phyloP scores from a whole-genome alignment of 192 early-diverging fungal species.

The Spizellomyces sp. region DNA sequence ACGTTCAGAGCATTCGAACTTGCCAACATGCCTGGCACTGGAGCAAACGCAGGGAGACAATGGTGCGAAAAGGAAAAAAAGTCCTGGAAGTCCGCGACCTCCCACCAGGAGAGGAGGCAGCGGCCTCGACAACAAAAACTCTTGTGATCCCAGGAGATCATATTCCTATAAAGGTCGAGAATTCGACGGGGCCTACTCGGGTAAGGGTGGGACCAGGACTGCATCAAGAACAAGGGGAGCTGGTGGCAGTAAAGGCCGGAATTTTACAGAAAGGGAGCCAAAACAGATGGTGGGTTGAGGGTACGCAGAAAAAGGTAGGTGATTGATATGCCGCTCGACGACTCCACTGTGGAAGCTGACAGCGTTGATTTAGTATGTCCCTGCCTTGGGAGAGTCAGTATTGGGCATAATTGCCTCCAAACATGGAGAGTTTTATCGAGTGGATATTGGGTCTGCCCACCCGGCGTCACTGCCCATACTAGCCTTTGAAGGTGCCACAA shows the following conservation, averaged over 20 bases:
- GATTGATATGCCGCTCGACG: no score
- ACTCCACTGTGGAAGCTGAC: no score
- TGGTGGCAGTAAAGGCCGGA: slow-evolving; percentile 75
- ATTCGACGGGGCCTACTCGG: background rate
- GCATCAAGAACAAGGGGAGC: slow-evolving; percentile 61
- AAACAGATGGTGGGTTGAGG: slow-evolving; percentile 79
- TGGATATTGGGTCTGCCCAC: slow-evolving; percentile 95
- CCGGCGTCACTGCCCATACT: slow-evolving; percentile 73
- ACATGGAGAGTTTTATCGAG: slow-evolving; percentile 75
- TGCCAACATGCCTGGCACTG: no score
- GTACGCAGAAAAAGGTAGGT: slow-evolving; percentile 75
- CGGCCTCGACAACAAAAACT: background rate
- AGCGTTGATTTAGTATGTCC: slow-evolving; percentile 75
- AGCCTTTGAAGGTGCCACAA: slow-evolving; percentile 94
- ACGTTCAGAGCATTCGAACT: no score
- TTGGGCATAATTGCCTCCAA: slow-evolving; percentile 74
- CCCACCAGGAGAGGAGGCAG: no score
- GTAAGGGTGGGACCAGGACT: slow-evolving; percentile 85
- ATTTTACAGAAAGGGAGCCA: slow-evolving; percentile 55
- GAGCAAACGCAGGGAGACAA: no score
- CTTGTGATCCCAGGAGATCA: slow-evolving; percentile 28
- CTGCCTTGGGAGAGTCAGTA: slow-evolving; percentile 82
- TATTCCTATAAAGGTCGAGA: slow-evolving; percentile 1
- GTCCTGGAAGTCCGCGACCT: no score
- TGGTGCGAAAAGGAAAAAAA: no score